phyloP scores from a whole-genome alignment of 2,329 filamentous ascomycete species.

The Diplodia scrobiculata region DNA sequence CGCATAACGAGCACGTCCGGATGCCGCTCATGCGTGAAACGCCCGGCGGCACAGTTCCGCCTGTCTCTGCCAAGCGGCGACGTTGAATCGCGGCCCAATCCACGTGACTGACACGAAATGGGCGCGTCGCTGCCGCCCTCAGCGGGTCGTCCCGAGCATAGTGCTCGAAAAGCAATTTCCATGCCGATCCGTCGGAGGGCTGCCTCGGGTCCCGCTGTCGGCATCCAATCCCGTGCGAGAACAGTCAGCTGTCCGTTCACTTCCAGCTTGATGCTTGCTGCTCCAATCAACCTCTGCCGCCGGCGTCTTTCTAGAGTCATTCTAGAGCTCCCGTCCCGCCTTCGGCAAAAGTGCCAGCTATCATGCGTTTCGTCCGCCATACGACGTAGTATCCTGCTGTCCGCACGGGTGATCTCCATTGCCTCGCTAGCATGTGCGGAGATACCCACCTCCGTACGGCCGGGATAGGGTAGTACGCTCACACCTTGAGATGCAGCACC shows the following conservation, averaged over 20 bases:
- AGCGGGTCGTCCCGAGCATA: constrained; percentile 27
- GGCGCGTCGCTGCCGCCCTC: constrained; percentile 15
- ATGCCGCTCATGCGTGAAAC: constrained; percentile 18
- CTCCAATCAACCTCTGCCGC: constrained; percentile 18
- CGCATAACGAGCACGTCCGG: constrained; percentile 23
- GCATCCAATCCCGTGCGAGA: constrained; percentile 9
- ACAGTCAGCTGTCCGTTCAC: background rate
- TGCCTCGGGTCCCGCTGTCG: constrained; percentile 21
- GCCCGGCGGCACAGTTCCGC: background rate
- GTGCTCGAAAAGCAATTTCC: constrained; percentile 24
- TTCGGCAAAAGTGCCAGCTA: background rate
- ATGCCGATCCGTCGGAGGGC: constrained; percentile 23
- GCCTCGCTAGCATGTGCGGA: background rate
- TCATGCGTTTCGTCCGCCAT: background rate
- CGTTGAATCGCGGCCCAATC: constrained; percentile 4
- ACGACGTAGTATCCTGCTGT: background rate
- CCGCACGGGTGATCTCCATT: constrained; percentile 18
- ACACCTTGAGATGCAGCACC: background rate
- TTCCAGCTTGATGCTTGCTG: constrained; percentile 14
- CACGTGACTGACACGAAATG: constrained; percentile 19
- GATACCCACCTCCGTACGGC: constrained; percentile 2
- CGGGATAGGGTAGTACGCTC: background rate
- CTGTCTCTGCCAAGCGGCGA: background rate
- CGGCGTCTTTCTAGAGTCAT: constrained; percentile 22
- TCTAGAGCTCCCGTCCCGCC: constrained; percentile 11